phyloP scores from a whole-genome alignment of 805 yeast species.

The Starmerella powellii region DNA sequence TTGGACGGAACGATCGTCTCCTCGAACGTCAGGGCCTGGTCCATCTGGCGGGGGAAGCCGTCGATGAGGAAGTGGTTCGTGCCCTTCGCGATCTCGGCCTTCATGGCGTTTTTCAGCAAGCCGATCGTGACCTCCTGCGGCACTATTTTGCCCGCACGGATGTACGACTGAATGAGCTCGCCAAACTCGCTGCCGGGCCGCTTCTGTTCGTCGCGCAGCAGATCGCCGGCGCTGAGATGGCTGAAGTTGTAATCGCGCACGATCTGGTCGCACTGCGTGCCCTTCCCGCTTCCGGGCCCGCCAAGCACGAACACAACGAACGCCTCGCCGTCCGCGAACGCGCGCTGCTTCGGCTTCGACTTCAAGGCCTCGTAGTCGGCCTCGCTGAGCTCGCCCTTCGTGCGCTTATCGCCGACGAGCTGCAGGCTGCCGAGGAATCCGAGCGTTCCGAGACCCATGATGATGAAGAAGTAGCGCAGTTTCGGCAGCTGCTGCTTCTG shows the following conservation, averaged over 20 bases:
- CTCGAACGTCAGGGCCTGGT: constrained; percentile 91
- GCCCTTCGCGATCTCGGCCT: constrained; percentile 38
- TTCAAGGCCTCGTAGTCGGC: constrained; percentile 31
- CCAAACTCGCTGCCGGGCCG: constrained; percentile 77
- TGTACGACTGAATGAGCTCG: constrained; percentile 67
- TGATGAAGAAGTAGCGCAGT: constrained; percentile 26
- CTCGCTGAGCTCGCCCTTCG: constrained; percentile 26
- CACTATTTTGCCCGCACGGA: constrained; percentile 79
- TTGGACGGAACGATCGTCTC: constrained; percentile 38
- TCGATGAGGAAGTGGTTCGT: constrained; percentile 63
- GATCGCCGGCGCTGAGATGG: constrained; percentile 93
- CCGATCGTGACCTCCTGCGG: constrained; percentile 88
- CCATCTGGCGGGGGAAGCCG: constrained; percentile 98
- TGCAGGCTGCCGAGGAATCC: constrained; percentile 26
- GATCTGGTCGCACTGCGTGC: constrained; percentile 84
- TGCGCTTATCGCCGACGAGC: constrained; percentile 21
- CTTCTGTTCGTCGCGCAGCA: constrained; percentile 80
- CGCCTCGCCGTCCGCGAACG: constrained; percentile 53
- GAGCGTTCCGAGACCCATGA: constrained; percentile 28
- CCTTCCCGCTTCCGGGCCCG: constrained; percentile 97
- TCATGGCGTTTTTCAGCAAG: constrained; percentile 67
- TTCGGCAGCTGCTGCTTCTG: constrained; percentile 27
- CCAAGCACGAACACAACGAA: constrained; percentile 85
- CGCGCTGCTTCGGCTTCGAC: constrained; percentile 27
- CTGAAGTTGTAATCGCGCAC: constrained; percentile 71